Conservation (phyloP, 2,329 filamentous ascomycete genomes). For the Hypoxylon sp. region DNA sequence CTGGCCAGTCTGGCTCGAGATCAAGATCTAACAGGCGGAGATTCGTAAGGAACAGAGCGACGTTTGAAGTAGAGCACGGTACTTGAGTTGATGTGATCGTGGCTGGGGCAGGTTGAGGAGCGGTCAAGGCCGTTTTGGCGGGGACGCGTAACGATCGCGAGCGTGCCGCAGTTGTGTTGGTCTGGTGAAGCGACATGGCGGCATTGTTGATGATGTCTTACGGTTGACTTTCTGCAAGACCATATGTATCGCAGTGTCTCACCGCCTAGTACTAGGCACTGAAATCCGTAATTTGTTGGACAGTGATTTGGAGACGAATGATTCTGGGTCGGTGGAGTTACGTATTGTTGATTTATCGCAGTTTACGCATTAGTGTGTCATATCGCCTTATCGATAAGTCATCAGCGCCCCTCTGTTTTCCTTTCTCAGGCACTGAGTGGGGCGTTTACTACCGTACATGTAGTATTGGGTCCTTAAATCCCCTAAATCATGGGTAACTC, state of each 20-base stretch:
- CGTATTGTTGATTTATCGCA: slow-evolving; percentile 15
- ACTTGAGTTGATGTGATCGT: slow-evolving; percentile 41
- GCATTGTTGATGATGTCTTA: slow-evolving; percentile 46
- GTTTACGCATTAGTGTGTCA: background rate
- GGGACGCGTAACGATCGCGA: slow-evolving; percentile 51
- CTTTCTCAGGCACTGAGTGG: slow-evolving; percentile 3
- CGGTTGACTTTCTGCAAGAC: background rate
- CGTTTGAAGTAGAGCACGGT: slow-evolving; percentile 64
- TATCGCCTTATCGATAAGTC: slow-evolving; percentile 10
- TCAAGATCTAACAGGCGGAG: slow-evolving; percentile 87
- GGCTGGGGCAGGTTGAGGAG: slow-evolving; percentile 47
- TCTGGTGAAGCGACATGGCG: slow-evolving; percentile 53
- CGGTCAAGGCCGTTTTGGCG: slow-evolving; percentile 52
- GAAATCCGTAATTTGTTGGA: background rate
- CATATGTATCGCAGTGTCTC: slow-evolving; percentile 8
- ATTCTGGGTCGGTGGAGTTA: slow-evolving; percentile 20
- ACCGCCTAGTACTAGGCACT: background rate
- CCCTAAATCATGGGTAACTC: background rate
- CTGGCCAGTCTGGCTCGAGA: slow-evolving; percentile 82
- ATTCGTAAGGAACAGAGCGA: slow-evolving; percentile 84
- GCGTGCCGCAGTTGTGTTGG: slow-evolving; percentile 53
- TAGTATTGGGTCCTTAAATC: background rate
- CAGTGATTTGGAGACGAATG: background rate
- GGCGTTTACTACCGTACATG: too few relatives aligned
- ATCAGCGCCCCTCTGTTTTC: background rate